Base-by-base conservation (phyloP, 331 rosid genomes). In the Rosa hybrid region DNA sequence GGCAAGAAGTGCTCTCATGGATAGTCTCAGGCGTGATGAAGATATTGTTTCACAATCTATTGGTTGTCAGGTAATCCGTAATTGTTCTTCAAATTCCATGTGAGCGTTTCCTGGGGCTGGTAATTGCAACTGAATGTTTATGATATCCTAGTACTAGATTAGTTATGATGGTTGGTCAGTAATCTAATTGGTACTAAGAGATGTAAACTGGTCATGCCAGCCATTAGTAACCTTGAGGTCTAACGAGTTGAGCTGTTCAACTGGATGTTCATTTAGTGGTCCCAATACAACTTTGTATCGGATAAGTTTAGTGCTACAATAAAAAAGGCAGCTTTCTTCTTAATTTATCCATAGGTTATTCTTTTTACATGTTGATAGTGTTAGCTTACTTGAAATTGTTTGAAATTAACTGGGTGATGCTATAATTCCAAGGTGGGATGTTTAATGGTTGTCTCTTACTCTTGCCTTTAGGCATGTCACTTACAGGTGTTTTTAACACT, bases 11-110 rank as follows among this genome's bases (percentile, higher is more conserved):
- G 91, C 94, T 76, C 92, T 94, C 65, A 85, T 78, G 80, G 92
- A 90, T 75, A 83, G 98, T 82, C 95, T 94, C 71, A 82, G 83
- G 79, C 90, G 84, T 69, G 95, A 90, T 84, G 88, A 94, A 80
- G 97, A 92, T 83, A 92, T 94, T 78, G 98, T 94, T 80, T 87
- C 94, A 2, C 91, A 88, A 77, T 88, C 97, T 45, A 91, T 92
- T 86, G 97, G 90, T 50, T 85, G 59, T 86, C 94, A 90, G 97
- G 98, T 94, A 84, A n/a, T n/a, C n/a, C n/a, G n/a, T n/a, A n/a
- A 42, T 86, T 68, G 46, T 51, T 30, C 45, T 46, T 73, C 38
- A 34, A 34, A 34, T 78, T 53, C 63, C 73, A 12, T 67, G 7
- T 46, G 38, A 42, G 65, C n/a, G 63, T 49, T 51, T n/a, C 63